phyloP scores from a whole-genome alignment of 1,139 yeast genomes.

The Saccharomyces hybrid region DNA sequence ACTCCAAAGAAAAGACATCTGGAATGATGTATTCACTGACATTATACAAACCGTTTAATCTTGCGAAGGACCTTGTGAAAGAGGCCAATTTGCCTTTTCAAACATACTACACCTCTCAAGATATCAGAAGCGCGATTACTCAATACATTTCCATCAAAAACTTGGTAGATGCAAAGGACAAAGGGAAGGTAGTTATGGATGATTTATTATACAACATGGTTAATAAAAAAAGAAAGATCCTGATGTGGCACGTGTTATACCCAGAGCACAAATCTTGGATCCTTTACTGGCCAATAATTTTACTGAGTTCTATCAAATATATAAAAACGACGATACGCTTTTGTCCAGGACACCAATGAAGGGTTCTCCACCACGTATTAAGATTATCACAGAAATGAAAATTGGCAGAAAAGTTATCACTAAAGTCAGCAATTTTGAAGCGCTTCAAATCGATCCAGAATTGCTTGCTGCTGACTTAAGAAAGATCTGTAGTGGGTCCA shows the following conservation, averaged over 20 bases:
- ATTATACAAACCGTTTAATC: slow-evolving; percentile 49
- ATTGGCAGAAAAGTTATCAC: slow-evolving; percentile 81
- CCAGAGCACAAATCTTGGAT: slow-evolving; percentile 48
- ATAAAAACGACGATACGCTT: slow-evolving; percentile 40
- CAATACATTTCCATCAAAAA: slow-evolving; percentile 48
- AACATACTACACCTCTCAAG: slow-evolving; percentile 44
- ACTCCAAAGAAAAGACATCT: neutral
- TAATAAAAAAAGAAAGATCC: slow-evolving; percentile 27
- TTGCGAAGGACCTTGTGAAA: slow-evolving; percentile 45
- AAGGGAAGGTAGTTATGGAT: slow-evolving; percentile 49
- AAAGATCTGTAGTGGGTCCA: slow-evolving; percentile 80
- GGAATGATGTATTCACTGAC: slow-evolving; percentile 36
- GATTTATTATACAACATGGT: slow-evolving; percentile 35
- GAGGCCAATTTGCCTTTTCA: slow-evolving; percentile 36
- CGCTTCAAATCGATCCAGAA: slow-evolving; percentile 57
- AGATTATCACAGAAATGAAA: slow-evolving; percentile 64
- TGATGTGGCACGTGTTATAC: slow-evolving; percentile 27
- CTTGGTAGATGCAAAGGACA: slow-evolving; percentile 44
- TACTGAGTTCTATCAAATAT: slow-evolving; percentile 50
- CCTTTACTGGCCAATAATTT: slow-evolving; percentile 45
- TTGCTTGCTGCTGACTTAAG: slow-evolving; percentile 61
- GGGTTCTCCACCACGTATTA: slow-evolving; percentile 64
- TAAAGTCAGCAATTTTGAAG: slow-evolving; percentile 59
- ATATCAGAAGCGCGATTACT: slow-evolving; percentile 46
- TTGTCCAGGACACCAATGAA: slow-evolving; percentile 37